These are phyloP conservation scores for Citrus mangshanensis DNA, from an alignment of 345 rosid species.

Conservation along the genomic window DNA sequence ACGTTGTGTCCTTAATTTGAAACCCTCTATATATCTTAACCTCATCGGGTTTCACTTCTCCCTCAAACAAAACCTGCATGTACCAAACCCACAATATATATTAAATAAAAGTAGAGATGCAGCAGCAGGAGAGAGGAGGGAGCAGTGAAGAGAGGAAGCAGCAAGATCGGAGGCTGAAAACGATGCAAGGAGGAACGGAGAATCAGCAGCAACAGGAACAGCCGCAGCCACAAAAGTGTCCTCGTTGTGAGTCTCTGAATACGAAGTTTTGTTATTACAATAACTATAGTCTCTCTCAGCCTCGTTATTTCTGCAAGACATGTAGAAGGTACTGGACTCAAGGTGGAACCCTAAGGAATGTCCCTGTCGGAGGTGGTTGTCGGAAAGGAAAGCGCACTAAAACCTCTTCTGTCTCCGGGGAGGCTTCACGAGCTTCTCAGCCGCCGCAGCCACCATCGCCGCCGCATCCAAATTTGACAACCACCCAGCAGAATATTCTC, in stretches of 20 bases:
- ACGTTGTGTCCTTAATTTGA: slow-evolving; percentile 13
- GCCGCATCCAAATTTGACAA: slow-evolving; percentile 6
- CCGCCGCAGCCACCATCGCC: background rate
- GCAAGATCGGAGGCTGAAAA: slow-evolving; percentile 33
- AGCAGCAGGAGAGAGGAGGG: slow-evolving; percentile 30
- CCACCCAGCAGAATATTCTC: slow-evolving; percentile 12
- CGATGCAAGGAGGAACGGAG: slow-evolving; percentile 13
- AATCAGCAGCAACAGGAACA: slow-evolving; percentile 13
- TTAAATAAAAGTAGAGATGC: slow-evolving; percentile 9
- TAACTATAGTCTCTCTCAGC: slow-evolving; percentile 70
- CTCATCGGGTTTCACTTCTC: background rate
- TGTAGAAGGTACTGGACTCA: slow-evolving; percentile 75
- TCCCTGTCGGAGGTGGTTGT: slow-evolving; percentile 70
- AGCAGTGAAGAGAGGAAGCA: slow-evolving; percentile 24
- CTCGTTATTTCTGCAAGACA: slow-evolving; percentile 67
- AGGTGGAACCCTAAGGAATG: slow-evolving; percentile 69
- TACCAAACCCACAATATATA: slow-evolving; percentile 3
- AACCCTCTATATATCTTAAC: slow-evolving; percentile 14
- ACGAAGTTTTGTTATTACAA: slow-evolving; percentile 77
- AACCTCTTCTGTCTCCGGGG: slow-evolving; percentile 25
- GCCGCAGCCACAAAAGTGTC: slow-evolving; percentile 44
- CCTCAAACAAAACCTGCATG: slow-evolving; percentile 21
- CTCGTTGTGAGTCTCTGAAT: slow-evolving; percentile 61
- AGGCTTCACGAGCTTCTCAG: slow-evolving; percentile 22
- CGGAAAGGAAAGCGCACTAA: slow-evolving; percentile 50